Base-by-base conservation (phyloP, 2,329 filamentous ascomycete genomes). In the Colletotrichum chrysophilum region DNA sequence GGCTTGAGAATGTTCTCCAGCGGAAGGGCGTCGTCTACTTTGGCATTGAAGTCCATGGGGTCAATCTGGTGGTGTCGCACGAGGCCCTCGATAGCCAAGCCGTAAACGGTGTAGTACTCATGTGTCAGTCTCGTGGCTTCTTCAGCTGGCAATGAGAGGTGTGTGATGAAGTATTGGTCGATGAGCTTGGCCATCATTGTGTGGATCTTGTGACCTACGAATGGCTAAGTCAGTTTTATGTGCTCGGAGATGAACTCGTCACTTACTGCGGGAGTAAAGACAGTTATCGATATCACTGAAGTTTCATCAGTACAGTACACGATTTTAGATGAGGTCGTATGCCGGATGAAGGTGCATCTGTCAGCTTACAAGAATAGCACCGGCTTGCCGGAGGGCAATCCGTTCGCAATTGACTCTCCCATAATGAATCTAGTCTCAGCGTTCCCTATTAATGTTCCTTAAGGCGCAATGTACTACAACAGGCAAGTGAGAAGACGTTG, bases 211-310 rank as follows among this genome's bases (percentile, higher is more conserved):
- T 92, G 92, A 82, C 91, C 94, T 93, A 75, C 10, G 43, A 13
- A 24, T 7, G 16, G 14, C 14, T 13, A 38, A 0, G 16, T 55
- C 2, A 71, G 32, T 10, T 21, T 3, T 5, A 4, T 18, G 2
- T 26, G n/a, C 4, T 4, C 4, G 8, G 4, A 4, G 34, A 36
- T 16, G 34, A 2, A 16, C 34, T 8, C 7, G 0, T 16, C 0
- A 62, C 72, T 75, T 14, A 95, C 95, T 96, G 85, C 94, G 96
- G 1, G 96, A 93, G 82, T 98, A 98, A 69, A 98, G 91, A 85
- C 97, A 99, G 83, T 99, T 99, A 89, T 99, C 97, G 82, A 99
- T 98, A 83, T 99, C 97, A 82, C 98, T 98, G 84, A 0, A 1
- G 2, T n/a, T 5, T 21, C 56, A 18, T n/a, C 12, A 34, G 55